Conservation (phyloP, 352 stramenopile genomes). For the Pythium scleroteichum region DNA sequence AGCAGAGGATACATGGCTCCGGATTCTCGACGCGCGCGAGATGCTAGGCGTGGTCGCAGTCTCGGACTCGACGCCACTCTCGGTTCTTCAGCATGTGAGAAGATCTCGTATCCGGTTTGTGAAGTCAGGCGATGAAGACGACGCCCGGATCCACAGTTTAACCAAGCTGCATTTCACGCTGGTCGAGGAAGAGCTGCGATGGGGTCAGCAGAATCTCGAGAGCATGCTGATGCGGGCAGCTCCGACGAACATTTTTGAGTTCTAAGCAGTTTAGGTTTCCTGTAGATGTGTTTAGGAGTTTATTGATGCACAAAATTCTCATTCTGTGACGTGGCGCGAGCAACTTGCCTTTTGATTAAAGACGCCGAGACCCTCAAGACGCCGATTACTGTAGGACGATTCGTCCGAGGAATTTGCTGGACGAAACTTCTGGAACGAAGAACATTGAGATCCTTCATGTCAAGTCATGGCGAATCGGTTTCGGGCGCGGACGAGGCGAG, state of each 20-base stretch:
- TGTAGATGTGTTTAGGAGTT: too few species aligned
- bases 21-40: slow-evolving; percentile 3
- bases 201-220: slow-evolving; percentile 10
- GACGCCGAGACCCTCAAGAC: too few species aligned
- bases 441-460: too few species aligned
- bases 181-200: slow-evolving; percentile 8
- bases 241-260: background rate
- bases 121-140: background rate
- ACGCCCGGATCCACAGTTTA: background rate
- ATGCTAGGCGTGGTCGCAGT: background rate
- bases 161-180: slow-evolving; percentile 6
- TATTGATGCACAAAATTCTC: too few species aligned
- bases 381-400: too few species aligned
- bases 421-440: too few species aligned
- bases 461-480: too few species aligned
- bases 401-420: too few species aligned
- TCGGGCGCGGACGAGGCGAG: too few species aligned
- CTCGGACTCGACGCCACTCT: slow-evolving; percentile 1
- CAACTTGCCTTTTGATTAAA: too few species aligned
- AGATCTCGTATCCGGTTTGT: slow-evolving; percentile 8
- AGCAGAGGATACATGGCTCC: slow-evolving; percentile 11
- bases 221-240: slow-evolving; percentile 5
- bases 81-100: slow-evolving; percentile 14
- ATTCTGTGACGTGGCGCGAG: too few species aligned
- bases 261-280: background rate